phyloP scores from a whole-genome alignment of 305 asterid genomes.

The Fraxinus nigra region DNA sequence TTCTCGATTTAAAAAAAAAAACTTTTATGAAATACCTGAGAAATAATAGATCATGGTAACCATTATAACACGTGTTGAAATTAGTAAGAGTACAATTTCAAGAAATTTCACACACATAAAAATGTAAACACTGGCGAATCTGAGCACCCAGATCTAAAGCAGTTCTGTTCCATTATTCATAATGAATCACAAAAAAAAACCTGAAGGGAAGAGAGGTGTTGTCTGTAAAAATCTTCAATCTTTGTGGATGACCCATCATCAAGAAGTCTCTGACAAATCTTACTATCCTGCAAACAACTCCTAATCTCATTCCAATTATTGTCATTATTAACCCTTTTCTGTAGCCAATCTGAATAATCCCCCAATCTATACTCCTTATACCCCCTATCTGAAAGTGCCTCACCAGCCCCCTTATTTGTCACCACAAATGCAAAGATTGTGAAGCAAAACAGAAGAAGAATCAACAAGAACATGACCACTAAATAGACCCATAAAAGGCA shows the following conservation, averaged over 20 bases:
- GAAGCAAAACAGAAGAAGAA: constrained; percentile 21
- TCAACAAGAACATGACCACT: constrained; percentile 47
- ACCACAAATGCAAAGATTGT: constrained; percentile 46
- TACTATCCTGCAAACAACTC: constrained; percentile 22
- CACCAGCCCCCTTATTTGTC: constrained; percentile 46
- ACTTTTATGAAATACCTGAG: neutral
- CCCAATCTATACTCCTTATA: constrained; percentile 26
- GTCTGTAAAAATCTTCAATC: neutral
- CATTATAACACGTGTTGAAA: neutral
- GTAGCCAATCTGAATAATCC: constrained; percentile 52
- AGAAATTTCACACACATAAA: neutral
- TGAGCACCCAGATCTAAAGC: neutral
- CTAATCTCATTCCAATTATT: constrained; percentile 35
- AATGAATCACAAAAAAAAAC: neutral
- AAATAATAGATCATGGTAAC: neutral
- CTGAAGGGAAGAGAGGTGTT: constrained; percentile 20
- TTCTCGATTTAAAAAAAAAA: too few relatives aligned
- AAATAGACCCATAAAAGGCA: constrained; percentile 50
- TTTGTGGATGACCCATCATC: neutral
- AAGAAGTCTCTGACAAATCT: constrained; percentile 13
- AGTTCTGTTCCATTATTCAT: neutral
- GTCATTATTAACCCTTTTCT: constrained; percentile 30
- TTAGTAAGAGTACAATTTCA: neutral
- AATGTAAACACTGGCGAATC: neutral
- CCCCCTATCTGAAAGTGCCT: constrained; percentile 24